A percentile compares a stretch with the other conserved stretches of the same genome.
Evolutionary conservation across 2,329 filamentous ascomycete genomes (phyloP).

Genomic region (Teratosphaeria zuluensis): DNA sequence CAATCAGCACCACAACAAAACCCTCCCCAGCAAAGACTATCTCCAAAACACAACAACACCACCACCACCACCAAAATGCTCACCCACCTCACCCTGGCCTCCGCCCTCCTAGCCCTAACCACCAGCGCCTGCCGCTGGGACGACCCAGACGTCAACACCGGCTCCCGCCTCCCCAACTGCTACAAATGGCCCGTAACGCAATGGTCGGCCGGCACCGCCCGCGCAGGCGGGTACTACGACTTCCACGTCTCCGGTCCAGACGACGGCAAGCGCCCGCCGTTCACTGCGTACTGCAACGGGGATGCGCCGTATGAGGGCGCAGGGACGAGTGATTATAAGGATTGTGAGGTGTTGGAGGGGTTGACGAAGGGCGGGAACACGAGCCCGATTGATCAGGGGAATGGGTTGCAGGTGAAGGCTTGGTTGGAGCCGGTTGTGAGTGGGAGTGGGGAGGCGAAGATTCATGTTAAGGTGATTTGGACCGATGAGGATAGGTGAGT

Average conservation of each 20-base stretch:
- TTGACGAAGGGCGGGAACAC: neutral
- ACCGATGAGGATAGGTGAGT: neutral
- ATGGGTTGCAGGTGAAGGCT: neutral
- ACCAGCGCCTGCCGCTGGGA: constrained; percentile 8
- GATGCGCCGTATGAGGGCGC: too few species aligned
- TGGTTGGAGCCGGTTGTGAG: neutral
- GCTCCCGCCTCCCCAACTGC: neutral
- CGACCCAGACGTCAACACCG: constrained; percentile 11
- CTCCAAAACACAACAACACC: neutral
- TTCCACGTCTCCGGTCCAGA: neutral
- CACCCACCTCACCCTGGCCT: neutral
- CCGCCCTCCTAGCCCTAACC: neutral
- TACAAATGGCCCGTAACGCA: neutral
- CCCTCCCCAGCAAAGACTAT: neutral
- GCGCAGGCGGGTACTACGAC: neutral
- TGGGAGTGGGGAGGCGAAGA: neutral
- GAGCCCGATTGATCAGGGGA: neutral
- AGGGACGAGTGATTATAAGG: neutral
- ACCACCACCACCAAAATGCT: neutral
- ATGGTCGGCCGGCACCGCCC: neutral
- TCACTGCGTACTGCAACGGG: neutral
- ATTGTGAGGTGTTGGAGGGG: neutral
- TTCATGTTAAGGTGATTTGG: neutral
- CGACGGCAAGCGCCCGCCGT: neutral
- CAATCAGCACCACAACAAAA: neutral